These are phyloP conservation scores for Trichopus zeylanicus DNA, from an alignment of 116 monocot genomes.

Conservation along the genomic window DNA sequence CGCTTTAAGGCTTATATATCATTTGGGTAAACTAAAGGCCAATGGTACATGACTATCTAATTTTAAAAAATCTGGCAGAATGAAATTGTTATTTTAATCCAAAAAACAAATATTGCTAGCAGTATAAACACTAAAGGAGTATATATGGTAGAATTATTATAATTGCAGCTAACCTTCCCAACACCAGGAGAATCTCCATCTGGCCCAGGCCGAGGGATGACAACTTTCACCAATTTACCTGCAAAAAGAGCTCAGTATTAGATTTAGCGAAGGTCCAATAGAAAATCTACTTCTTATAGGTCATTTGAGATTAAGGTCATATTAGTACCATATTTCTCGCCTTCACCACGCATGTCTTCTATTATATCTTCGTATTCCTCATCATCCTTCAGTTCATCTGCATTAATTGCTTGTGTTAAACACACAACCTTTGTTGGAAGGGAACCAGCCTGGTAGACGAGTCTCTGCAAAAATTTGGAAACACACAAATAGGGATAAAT, in stretches of 20 bases:
- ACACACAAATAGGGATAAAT: too few relatives aligned
- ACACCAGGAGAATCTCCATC: constrained; percentile 56
- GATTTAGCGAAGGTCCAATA: background rate
- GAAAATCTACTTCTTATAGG: background rate
- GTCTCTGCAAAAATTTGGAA: constrained; percentile 32
- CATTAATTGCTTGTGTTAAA: constrained; percentile 50
- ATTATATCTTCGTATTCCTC: constrained; percentile 81
- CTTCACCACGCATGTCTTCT: constrained; percentile 76
- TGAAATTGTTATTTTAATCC: too few relatives aligned
- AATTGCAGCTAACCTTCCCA: constrained; percentile 77
- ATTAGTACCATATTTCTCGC: constrained; percentile 56
- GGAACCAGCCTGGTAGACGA: constrained; percentile 49
- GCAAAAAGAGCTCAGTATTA: constrained; percentile 11
- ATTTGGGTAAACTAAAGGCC: too few relatives aligned
- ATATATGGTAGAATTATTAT: too few relatives aligned
- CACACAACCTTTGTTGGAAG: constrained; percentile 77
- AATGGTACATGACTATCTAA: too few relatives aligned
- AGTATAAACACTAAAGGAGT: too few relatives aligned
- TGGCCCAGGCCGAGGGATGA: constrained; percentile 65
- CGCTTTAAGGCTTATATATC: too few relatives aligned
- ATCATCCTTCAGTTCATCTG: constrained; percentile 67
- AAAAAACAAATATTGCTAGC: too few relatives aligned
- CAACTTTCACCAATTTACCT: constrained; percentile 69
- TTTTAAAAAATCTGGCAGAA: too few relatives aligned
- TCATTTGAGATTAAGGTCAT: background rate